A percentile compares a stretch with the other conserved stretches of the same genome.
phyloP scores from a whole-genome alignment of 495 filamentous ascomycete genomes.

The Penicillium diatomitis region DNA sequence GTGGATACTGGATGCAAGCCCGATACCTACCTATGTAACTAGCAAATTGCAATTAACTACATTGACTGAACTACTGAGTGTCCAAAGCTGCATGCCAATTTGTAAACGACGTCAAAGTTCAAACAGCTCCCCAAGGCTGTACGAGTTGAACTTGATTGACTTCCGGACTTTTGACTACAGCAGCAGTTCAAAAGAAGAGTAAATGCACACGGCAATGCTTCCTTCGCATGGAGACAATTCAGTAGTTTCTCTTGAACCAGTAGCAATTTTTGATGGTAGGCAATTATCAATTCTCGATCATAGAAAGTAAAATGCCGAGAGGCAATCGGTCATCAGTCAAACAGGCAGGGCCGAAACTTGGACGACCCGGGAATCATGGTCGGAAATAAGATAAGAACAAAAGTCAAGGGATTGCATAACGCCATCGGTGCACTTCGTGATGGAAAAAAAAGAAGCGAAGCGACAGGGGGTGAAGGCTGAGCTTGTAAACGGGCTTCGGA shows the following conservation, averaged over 20 bases:
- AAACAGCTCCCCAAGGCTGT: neutral
- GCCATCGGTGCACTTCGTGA: slow-evolving; percentile 19
- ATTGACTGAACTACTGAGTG: too few relatives aligned
- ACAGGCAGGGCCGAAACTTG: slow-evolving; percentile 2
- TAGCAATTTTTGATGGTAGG: too few relatives aligned
- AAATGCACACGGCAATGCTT: too few relatives aligned
- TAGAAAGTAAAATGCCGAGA: slow-evolving; percentile 3
- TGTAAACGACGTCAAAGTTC: too few relatives aligned
- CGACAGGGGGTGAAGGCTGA: slow-evolving; percentile 1
- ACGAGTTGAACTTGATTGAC: neutral
- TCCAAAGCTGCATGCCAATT: too few relatives aligned
- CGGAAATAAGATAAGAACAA: slow-evolving; percentile 1
- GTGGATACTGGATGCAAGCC: neutral
- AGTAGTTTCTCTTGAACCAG: too few relatives aligned
- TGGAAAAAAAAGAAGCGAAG: neutral
- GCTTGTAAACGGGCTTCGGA: too few relatives aligned
- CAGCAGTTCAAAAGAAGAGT: too few relatives aligned
- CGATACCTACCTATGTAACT: too few relatives aligned
- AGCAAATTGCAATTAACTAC: too few relatives aligned
- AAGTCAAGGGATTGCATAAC: slow-evolving; percentile 11
- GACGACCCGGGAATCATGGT: slow-evolving; percentile 15
- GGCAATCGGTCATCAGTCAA: slow-evolving; percentile 14
- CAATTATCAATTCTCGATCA: slow-evolving; percentile 4
- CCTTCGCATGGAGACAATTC: too few relatives aligned
- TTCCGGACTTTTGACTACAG: neutral